A percentile compares a stretch with the other conserved stretches of the same genome.
These are phyloP conservation scores for Penicillium herquei DNA, from an alignment of 495 filamentous ascomycete genomes.

Conservation along the genomic window DNA sequence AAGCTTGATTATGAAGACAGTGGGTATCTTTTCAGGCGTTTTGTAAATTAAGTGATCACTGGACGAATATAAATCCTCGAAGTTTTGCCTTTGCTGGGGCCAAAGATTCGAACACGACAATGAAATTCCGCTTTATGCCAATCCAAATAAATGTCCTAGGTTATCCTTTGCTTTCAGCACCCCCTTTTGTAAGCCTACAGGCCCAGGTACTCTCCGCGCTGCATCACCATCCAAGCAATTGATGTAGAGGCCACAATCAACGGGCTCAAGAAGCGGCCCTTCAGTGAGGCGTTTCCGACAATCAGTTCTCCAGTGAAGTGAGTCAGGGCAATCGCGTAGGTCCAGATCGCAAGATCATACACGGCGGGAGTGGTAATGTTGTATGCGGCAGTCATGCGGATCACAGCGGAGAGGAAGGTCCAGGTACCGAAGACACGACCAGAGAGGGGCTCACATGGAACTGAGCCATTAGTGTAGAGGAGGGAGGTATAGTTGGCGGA, in stretches of 20 bases:
- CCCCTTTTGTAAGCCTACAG: conserved; percentile 4
- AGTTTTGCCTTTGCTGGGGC: no score
- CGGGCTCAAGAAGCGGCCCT: conserved; percentile 67
- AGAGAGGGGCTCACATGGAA: conserved; percentile 58
- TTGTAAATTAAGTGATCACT: no score
- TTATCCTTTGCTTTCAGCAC: background rate
- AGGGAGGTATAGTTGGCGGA: conserved; percentile 71
- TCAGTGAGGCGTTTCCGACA: conserved; percentile 69
- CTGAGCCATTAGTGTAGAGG: conserved; percentile 63
- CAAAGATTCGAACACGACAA: no score
- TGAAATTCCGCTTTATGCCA: no score
- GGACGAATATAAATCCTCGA: no score
- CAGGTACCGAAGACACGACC: conserved; percentile 89
- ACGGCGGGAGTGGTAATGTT: conserved; percentile 66
- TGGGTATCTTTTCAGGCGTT: background rate
- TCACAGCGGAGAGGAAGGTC: conserved; percentile 71
- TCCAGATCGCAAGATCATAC: conserved; percentile 78
- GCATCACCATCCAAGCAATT: conserved; percentile 77
- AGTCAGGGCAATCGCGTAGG: conserved; percentile 71
- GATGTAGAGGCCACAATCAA: conserved; percentile 68
- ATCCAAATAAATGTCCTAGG: no score
- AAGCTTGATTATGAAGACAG: background rate
- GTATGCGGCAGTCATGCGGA: conserved; percentile 85
- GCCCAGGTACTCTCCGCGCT: conserved; percentile 44
- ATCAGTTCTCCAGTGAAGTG: conserved; percentile 82